A percentile compares a stretch with the other conserved stretches of the same genome.
These are phyloP conservation scores for Camellia oleifera DNA, from an alignment of 179 eudicot species.

Conservation along the genomic window DNA sequence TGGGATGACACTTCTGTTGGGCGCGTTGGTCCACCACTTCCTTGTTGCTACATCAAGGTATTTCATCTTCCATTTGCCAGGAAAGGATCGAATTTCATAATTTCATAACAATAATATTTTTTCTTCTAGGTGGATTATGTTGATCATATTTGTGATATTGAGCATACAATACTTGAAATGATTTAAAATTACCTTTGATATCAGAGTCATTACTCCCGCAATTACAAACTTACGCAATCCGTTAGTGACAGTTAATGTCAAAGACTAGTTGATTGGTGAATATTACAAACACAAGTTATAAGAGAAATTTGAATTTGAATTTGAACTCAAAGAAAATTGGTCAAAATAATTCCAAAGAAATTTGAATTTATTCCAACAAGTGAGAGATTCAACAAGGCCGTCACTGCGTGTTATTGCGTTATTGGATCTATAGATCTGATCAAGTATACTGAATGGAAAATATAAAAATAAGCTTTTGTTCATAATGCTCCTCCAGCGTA, in stretches of 20 bases:
- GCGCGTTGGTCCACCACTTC: constrained; percentile 99
- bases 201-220: not conserved
- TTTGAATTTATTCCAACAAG: too few relatives aligned
- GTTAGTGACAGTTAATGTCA: not conserved
- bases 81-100: not conserved
- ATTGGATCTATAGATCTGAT: too few relatives aligned
- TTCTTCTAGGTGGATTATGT: not conserved
- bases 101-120: not conserved
- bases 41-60: constrained; percentile 87
- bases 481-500: too few relatives aligned
- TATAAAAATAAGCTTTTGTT: too few relatives aligned
- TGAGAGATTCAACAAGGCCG: too few relatives aligned
- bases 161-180: not conserved
- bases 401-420: too few relatives aligned
- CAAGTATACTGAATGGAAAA: too few relatives aligned
- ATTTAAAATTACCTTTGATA: not conserved
- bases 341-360: too few relatives aligned
- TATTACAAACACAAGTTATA: not conserved
- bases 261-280: not conserved
- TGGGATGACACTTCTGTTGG: constrained; percentile 84
- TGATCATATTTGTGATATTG: not conserved
- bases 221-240: not conserved
- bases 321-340: too few relatives aligned
- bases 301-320: not conserved
- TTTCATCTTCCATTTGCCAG: constrained; percentile 8